Conservation (phyloP, 106 monocot species). For the Dendrobium officinale region DNA sequence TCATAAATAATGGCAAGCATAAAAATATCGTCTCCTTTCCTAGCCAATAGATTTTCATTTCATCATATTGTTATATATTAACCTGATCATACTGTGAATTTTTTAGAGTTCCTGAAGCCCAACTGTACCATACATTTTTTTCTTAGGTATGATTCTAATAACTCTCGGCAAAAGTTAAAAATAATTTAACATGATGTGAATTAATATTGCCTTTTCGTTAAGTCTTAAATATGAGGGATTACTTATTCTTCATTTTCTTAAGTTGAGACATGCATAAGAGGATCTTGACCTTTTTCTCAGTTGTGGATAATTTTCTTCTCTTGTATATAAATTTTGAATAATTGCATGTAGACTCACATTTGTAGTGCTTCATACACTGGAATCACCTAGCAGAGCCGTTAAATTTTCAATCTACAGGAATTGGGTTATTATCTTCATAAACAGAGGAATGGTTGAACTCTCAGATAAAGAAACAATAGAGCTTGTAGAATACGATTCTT, state of each 20-base stretch:
- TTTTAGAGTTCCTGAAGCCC: not conserved
- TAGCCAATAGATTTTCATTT: not conserved
- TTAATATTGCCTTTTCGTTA: not conserved
- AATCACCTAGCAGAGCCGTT: not conserved
- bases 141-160: not conserved
- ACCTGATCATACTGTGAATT: not conserved
- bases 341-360: not conserved
- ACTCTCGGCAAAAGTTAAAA: not conserved
- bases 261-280: not conserved
- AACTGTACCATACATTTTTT: not conserved
- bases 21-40: not conserved
- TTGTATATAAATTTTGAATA: not conserved
- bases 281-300: not conserved
- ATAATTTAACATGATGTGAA: not conserved
- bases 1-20: not conserved
- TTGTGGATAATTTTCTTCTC: not conserved
- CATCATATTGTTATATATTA: not conserved
- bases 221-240: not conserved
- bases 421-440: not conserved
- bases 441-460: not conserved
- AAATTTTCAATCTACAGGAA: not conserved
- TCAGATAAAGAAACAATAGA: not conserved
- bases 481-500: not conserved
- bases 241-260: not conserved
- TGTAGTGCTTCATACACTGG: not conserved